phyloP scores from a whole-genome alignment of 768 basidiomycete species.

The Termitomyces bulborhizus region DNA sequence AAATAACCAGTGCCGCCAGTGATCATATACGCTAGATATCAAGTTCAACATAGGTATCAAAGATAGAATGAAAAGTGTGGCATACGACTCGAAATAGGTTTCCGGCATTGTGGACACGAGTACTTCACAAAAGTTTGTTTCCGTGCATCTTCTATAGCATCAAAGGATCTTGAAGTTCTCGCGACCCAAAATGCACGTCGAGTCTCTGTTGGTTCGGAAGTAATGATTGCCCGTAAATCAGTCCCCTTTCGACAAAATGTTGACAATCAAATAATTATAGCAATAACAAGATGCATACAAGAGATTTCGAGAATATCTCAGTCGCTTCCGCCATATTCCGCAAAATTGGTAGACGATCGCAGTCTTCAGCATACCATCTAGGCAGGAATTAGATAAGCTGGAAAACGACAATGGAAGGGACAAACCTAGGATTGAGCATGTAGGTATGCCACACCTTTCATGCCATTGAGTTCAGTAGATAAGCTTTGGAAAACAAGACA shows the following conservation, averaged over 20 bases:
- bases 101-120: slow-evolving; percentile 3
- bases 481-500: neutral
- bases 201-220: neutral
- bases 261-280: neutral
- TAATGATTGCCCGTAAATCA: neutral
- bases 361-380: slow-evolving; percentile 15
- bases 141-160: neutral
- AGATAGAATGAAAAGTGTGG: neutral
- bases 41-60: neutral
- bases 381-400: neutral
- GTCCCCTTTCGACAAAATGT: neutral
- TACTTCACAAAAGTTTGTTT: neutral
- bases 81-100: neutral
- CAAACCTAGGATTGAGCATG: slow-evolving; percentile 15
- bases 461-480: neutral
- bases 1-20: slow-evolving; percentile 11
- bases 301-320: neutral
- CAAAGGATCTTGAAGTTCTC: neutral
- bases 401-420: neutral
- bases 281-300: neutral
- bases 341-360: slow-evolving; percentile 8
- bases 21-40: slow-evolving; percentile 9
- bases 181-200: neutral
- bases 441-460: slow-evolving; percentile 16
- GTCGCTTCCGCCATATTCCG: neutral